A percentile compares a stretch with the other conserved stretches of the same genome.
Conservation (phyloP, 148 eudicot species). For the Silene latifolia region DNA sequence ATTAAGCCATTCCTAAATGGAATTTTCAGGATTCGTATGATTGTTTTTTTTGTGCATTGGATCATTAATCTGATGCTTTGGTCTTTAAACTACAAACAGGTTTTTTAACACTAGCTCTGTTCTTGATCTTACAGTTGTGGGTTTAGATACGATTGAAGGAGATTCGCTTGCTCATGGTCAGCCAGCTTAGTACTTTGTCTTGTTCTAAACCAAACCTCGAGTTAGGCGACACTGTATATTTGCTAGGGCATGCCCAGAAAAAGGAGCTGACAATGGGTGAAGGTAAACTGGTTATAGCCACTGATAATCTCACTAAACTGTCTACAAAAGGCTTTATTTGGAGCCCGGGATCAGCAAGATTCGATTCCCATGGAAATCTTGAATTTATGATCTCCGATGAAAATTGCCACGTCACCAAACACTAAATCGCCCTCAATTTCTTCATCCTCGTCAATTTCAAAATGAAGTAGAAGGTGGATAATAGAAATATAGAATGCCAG, state of each 20-base stretch:
- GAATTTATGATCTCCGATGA: conserved; percentile 98
- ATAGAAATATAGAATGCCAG: not conserved
- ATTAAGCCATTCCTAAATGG: no score
- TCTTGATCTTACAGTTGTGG: conserved; percentile 92
- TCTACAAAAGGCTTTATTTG: conserved; percentile 68
- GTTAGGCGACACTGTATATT: conserved; percentile 68
- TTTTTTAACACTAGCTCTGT: conserved; percentile 92
- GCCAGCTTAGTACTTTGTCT: conserved; percentile 65
- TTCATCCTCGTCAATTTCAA: conserved; percentile 51
- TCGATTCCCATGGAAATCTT: conserved; percentile 85
- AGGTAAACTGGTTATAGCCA: conserved; percentile 90
- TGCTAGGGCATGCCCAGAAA: conserved; percentile 67
- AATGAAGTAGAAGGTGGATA: not conserved
- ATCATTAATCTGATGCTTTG: not conserved
- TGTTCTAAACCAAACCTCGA: conserved; percentile 74
- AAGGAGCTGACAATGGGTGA: conserved; percentile 70
- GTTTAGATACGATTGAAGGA: conserved; percentile 73
- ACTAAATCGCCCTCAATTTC: conserved; percentile 68
- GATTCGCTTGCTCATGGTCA: conserved; percentile 57
- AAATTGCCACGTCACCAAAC: conserved; percentile 80
- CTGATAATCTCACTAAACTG: conserved; percentile 90
- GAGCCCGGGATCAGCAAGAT: conserved; percentile 95
- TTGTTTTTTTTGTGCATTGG: no score
- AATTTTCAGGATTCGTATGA: no score
- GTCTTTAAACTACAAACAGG: conserved; percentile 37